A percentile compares a stretch with the other conserved stretches of the same genome.
Evolutionary conservation across 768 basidiomycete genomes (phyloP).

Genomic region (Suillus decipiens): DNA sequence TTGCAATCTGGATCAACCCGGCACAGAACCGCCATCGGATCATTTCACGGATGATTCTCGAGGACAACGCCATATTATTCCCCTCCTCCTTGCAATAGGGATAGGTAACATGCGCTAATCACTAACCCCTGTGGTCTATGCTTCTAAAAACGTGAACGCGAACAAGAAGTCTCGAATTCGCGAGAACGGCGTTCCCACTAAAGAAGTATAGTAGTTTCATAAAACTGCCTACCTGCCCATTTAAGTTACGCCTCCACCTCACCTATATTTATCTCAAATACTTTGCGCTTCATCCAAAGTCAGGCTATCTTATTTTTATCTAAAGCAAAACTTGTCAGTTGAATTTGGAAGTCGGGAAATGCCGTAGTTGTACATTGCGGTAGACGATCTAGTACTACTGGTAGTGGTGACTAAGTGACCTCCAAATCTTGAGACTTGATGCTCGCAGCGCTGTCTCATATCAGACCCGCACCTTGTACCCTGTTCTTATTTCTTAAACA

Average conservation of each 20-base stretch:
- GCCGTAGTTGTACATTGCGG: background rate
- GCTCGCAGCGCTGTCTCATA: constrained; percentile 57
- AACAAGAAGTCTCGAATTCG: background rate
- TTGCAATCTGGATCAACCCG: background rate
- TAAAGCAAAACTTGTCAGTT: background rate
- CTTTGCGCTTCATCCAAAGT: background rate
- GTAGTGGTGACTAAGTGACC: background rate
- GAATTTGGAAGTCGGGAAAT: background rate
- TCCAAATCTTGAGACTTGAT: background rate
- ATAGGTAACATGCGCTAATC: background rate
- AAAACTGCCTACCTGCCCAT: background rate
- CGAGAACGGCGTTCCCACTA: background rate
- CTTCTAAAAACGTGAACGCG: background rate
- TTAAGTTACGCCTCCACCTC: background rate
- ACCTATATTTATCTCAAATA: background rate
- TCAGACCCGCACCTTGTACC: constrained; percentile 42
- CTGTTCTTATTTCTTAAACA: background rate
- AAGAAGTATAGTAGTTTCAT: background rate
- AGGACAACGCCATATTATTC: background rate
- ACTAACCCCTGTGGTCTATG: background rate
- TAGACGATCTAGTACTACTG: background rate
- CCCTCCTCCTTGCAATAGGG: background rate
- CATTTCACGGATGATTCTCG: background rate
- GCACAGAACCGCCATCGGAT: background rate
- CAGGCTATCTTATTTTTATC: background rate